These are phyloP conservation scores for Daldinia childiae DNA, from an alignment of 495 filamentous ascomycete genomes.

Conservation along the genomic window DNA sequence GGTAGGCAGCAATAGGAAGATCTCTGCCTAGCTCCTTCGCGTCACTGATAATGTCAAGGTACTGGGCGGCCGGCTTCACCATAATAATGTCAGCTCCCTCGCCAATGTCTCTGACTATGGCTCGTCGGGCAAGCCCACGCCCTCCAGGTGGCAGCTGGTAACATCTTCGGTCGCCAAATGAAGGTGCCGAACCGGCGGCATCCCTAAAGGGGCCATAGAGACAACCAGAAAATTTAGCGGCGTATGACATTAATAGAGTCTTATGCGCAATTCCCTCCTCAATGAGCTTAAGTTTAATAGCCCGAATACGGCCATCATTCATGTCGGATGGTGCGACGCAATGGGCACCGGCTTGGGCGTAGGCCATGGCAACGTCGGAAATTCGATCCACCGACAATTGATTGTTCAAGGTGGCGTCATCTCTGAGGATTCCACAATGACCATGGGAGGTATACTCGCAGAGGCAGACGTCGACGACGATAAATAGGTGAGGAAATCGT, in stretches of 20 bases:
- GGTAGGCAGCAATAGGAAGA: slow-evolving; percentile 92
- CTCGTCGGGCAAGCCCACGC: slow-evolving; percentile 90
- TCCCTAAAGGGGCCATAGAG: slow-evolving; percentile 98
- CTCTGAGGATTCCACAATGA: slow-evolving; percentile 92
- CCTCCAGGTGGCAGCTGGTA: slow-evolving; percentile 95
- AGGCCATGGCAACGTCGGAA: slow-evolving; percentile 90
- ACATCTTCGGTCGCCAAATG: slow-evolving; percentile 93
- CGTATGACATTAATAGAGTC: slow-evolving; percentile 93
- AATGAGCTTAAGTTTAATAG: slow-evolving; percentile 96
- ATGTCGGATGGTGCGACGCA: slow-evolving; percentile 98
- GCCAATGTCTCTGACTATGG: slow-evolving; percentile 86
- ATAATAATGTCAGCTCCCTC: slow-evolving; percentile 98
- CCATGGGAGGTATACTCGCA: slow-evolving; percentile 99
- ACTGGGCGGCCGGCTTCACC: slow-evolving; percentile 96
- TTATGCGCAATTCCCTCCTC: slow-evolving; percentile 90
- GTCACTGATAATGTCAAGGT: slow-evolving; percentile 95
- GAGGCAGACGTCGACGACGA: slow-evolving; percentile 91
- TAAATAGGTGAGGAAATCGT: slow-evolving; percentile 86
- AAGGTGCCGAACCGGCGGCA: slow-evolving; percentile 89
- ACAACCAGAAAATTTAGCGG: slow-evolving; percentile 95
- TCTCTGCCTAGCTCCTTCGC: slow-evolving; percentile 92
- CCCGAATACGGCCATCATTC: slow-evolving; percentile 96
- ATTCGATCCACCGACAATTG: slow-evolving; percentile 90
- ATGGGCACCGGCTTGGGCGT: slow-evolving; percentile 92
- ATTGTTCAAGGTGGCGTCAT: slow-evolving; percentile 94